These are phyloP conservation scores for Boletus sensibilis DNA, from an alignment of 768 basidiomycete genomes.

Conservation along the genomic window DNA sequence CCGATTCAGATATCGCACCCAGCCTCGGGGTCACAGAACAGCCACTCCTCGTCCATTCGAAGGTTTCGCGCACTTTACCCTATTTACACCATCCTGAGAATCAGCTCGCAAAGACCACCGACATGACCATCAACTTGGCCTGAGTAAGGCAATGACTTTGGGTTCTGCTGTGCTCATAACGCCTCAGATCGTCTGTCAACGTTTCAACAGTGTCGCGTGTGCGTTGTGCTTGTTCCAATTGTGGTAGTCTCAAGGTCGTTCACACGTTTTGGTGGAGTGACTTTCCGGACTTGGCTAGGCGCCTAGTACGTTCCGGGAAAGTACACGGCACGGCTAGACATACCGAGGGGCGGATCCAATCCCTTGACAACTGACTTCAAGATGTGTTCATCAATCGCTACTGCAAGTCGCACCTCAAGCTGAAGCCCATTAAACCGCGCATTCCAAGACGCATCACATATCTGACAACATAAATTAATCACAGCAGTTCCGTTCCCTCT, in stretches of 20 bases:
- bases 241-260: neutral
- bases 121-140: neutral
- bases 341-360: neutral
- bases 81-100: neutral
- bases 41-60: neutral
- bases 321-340: neutral
- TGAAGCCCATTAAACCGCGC: neutral
- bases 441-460: neutral
- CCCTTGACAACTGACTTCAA: neutral
- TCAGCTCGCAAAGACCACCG: neutral
- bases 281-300: neutral
- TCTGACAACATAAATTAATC: neutral
- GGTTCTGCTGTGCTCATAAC: neutral
- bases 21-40: neutral
- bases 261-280: conserved; percentile 1
- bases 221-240: neutral
- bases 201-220: neutral
- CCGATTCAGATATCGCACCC: neutral
- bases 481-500: neutral
- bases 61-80: neutral
- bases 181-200: neutral
- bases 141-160: neutral
- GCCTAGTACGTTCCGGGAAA: neutral
- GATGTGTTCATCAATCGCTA: neutral
- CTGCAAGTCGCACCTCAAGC: neutral